Evolutionary conservation across 2,329 filamentous ascomycete genomes (phyloP).

Genomic region (Sphaceloma murrayae): DNA sequence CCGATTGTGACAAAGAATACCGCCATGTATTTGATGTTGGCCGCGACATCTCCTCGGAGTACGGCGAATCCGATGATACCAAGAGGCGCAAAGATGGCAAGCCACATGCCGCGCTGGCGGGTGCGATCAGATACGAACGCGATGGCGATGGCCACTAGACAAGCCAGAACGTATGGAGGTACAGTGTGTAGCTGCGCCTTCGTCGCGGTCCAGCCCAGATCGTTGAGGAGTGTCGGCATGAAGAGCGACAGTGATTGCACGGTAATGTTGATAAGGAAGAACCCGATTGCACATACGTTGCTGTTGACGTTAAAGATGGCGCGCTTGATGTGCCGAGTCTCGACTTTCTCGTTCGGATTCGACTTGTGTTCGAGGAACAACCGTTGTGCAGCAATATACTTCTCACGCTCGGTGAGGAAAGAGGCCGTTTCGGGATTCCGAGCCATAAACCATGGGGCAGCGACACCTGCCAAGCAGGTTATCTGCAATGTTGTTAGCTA

Average conservation of each 20-base stretch:
- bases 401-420: constrained; percentile 28
- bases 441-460: constrained; percentile 24
- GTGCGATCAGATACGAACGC: constrained; percentile 23
- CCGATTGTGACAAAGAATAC: constrained; percentile 34
- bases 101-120: constrained; percentile 19
- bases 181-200: constrained; percentile 25
- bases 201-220: constrained; percentile 25
- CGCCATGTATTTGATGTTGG: constrained; percentile 29
- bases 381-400: constrained; percentile 18
- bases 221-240: constrained; percentile 41
- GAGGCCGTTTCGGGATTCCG: constrained; percentile 26
- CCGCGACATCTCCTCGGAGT: constrained; percentile 23
- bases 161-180: constrained; percentile 27
- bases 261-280: constrained; percentile 13
- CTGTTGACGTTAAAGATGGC: constrained; percentile 28
- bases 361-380: constrained; percentile 23
- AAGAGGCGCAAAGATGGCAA: constrained; percentile 3
- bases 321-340: constrained; percentile 22
- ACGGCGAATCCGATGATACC: constrained; percentile 29
- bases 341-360: constrained; percentile 25
- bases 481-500: too few species aligned
- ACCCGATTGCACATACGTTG: constrained; percentile 29
- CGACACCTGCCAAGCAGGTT: constrained; percentile 24
- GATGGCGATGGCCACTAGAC: constrained; percentile 26
- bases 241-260: constrained; percentile 30